Evolutionary conservation across 1,284 basidiomycete genomes (phyloP).

Genomic region (Boletus smithii): DNA sequence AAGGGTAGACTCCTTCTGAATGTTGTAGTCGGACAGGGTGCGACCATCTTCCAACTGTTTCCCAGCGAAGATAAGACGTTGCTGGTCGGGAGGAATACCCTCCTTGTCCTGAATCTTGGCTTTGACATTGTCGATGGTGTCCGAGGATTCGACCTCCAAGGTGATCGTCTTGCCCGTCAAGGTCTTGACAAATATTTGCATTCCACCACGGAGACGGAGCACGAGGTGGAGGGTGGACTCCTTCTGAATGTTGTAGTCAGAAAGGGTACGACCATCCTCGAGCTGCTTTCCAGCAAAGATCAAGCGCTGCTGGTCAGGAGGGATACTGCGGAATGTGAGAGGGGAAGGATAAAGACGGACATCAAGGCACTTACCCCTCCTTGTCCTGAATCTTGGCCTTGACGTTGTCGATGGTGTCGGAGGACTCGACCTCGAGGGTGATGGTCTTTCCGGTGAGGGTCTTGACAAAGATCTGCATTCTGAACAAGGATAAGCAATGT

Average conservation of each 20-base stretch:
- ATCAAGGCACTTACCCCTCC: conserved; percentile 66
- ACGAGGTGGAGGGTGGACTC: conserved; percentile 81
- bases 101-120: conserved; percentile 84
- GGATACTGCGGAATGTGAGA: conserved; percentile 45
- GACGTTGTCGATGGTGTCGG: conserved; percentile 87
- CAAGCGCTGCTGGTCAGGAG: conserved; percentile 79
- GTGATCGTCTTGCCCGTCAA: conserved; percentile 95
- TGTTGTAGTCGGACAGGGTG: conserved; percentile 80
- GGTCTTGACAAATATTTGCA: conserved; percentile 88
- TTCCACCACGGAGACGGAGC: conserved; percentile 84
- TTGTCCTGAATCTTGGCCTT: conserved; percentile 85
- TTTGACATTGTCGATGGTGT: conserved; percentile 88
- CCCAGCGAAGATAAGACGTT: conserved; percentile 79
- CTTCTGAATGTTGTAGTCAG: conserved; percentile 81
- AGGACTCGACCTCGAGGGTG: conserved; percentile 88
- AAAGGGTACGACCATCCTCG: conserved; percentile 77
- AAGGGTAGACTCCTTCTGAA: conserved; percentile 72
- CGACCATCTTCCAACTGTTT: conserved; percentile 84
- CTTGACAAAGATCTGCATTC: conserved; percentile 85
- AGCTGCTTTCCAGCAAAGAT: conserved; percentile 91
- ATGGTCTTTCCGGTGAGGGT: conserved; percentile 91
- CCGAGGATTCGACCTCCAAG: conserved; percentile 87
- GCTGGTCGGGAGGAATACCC: conserved; percentile 79
- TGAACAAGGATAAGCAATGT: conserved; percentile 6
- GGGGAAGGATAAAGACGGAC: fast-evolving